Conservation (phyloP, 108 stramenopile genomes). For the Conticribra guillardii region DNA sequence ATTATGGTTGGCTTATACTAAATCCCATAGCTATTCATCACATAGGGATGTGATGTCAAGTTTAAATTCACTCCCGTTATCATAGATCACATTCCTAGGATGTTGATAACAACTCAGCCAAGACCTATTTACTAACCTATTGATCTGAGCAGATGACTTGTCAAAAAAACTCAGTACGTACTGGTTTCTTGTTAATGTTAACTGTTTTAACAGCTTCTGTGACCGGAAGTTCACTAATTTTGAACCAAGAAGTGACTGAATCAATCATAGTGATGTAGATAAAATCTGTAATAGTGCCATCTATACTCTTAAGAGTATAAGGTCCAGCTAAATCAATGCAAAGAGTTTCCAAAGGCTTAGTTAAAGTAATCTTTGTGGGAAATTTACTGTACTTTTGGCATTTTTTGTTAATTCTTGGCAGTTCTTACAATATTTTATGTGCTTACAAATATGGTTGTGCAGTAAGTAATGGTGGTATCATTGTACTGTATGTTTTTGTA, state of each 20-base stretch:
- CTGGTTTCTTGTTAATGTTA: background rate
- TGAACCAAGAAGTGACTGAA: constrained; percentile 44
- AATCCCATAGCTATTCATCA: too few relatives aligned
- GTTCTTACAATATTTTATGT: constrained; percentile 18
- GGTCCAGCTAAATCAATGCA: constrained; percentile 47
- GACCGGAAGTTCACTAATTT: constrained; percentile 27
- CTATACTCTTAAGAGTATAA: constrained; percentile 25
- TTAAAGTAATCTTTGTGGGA: constrained; percentile 22
- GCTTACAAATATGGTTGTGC: constrained; percentile 15
- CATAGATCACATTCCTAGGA: constrained; percentile 22
- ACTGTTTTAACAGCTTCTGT: background rate
- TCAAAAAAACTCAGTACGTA: too few relatives aligned
- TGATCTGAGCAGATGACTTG: constrained; percentile 3
- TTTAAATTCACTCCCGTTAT: constrained; percentile 46
- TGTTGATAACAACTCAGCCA: constrained; percentile 51
- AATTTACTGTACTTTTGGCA: constrained; percentile 34
- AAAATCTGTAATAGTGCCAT: constrained; percentile 11
- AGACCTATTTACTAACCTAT: constrained; percentile 15
- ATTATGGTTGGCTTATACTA: too few relatives aligned
- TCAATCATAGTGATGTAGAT: constrained; percentile 41
- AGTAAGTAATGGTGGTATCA: constrained; percentile 28
- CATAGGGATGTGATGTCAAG: constrained; percentile 26
- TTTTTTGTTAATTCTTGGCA: constrained; percentile 29
- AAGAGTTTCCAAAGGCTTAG: constrained; percentile 28
- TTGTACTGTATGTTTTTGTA: constrained; percentile 5